Evolutionary conservation across 2,329 filamentous ascomycete genomes (phyloP).

Genomic region (Fusarium sp.): DNA sequence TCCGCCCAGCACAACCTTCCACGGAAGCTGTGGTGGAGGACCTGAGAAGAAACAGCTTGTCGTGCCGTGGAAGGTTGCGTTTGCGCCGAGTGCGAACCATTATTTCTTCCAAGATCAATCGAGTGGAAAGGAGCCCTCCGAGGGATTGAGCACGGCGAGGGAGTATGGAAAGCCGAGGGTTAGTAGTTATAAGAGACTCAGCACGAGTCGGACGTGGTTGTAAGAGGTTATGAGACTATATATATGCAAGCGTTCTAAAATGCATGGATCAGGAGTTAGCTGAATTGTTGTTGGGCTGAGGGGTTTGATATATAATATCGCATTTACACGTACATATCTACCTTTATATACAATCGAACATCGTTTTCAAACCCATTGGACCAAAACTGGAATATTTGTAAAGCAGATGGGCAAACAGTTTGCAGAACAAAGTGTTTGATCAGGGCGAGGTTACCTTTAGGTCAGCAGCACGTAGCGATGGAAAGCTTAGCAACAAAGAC

Average conservation of each 20-base stretch:
- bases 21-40: conserved; percentile 58
- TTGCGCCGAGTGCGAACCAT: conserved; percentile 57
- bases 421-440: too few relatives aligned
- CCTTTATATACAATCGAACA: neutral
- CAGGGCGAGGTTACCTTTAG: too few relatives aligned
- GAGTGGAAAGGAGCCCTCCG: conserved; percentile 47
- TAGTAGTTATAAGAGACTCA: conserved; percentile 51
- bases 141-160: conserved; percentile 55
- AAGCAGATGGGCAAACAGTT: too few relatives aligned
- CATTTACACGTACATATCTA: neutral
- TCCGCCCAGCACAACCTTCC: conserved; percentile 56
- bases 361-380: neutral
- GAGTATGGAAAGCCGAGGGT: conserved; percentile 32
- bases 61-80: conserved; percentile 61
- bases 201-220: conserved; percentile 48
- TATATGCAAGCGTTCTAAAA: neutral
- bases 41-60: conserved; percentile 55
- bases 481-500: too few relatives aligned
- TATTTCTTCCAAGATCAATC: conserved; percentile 61
- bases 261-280: conserved; percentile 16
- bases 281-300: neutral
- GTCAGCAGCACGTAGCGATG: too few relatives aligned
- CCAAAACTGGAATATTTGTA: too few relatives aligned
- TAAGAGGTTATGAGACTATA: conserved; percentile 14
- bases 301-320: neutral